Conservation (phyloP, 2,329 filamentous ascomycete genomes). For the Davidsoniella australis region DNA sequence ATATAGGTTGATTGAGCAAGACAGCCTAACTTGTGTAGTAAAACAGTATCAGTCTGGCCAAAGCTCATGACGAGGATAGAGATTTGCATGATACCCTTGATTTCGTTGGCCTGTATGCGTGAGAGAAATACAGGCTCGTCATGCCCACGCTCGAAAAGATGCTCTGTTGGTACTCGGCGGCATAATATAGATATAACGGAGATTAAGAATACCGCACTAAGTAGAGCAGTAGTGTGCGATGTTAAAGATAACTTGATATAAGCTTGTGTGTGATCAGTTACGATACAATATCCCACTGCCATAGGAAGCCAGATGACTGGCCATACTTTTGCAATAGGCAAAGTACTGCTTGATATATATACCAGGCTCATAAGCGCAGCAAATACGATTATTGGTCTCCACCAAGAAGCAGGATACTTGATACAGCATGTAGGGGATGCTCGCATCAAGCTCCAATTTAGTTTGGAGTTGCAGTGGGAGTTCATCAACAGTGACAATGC, state of each 20-base stretch:
- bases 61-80: slow-evolving; percentile 38
- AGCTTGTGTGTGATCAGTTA: slow-evolving; percentile 9
- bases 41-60: slow-evolving; percentile 28
- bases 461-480: slow-evolving; percentile 31
- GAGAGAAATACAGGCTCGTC: slow-evolving; percentile 22
- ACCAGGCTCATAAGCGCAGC: too few species aligned
- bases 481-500: slow-evolving; percentile 35
- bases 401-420: neutral
- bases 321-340: too few species aligned
- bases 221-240: neutral
- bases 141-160: slow-evolving; percentile 10
- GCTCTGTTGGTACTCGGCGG: neutral
- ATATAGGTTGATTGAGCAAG: slow-evolving; percentile 40
- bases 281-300: neutral
- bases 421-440: slow-evolving; percentile 8
- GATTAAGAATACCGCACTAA: neutral
- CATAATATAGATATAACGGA: neutral
- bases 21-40: slow-evolving; percentile 37
- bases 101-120: slow-evolving; percentile 43
- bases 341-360: too few species aligned
- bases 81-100: slow-evolving; percentile 49
- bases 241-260: slow-evolving; percentile 7
- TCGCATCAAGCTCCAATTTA: neutral
- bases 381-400: too few species aligned
- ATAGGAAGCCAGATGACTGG: too few species aligned